Base-by-base conservation (phyloP, 176 grass and related monocot species). In the Triticum monococcum region DNA sequence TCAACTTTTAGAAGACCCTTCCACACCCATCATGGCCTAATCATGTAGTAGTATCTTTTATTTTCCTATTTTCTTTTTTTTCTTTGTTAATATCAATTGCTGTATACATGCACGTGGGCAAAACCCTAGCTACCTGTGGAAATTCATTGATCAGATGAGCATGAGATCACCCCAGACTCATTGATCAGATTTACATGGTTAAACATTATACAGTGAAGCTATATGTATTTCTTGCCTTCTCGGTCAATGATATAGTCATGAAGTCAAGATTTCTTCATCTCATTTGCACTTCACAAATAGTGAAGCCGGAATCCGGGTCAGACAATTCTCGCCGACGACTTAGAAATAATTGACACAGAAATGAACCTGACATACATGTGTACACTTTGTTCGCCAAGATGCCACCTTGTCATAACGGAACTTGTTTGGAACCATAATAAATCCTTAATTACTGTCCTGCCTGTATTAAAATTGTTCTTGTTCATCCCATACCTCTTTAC, bases 1-100 rank as follows among this genome's bases (percentile, higher is more conserved):
- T 64, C 66, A 43, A 63, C 86, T 91, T 91, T 90, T 84, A 7
- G 32, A 88, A 40, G 63, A 80, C 56, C 65, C 85, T 88, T 88
- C 86, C 64, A 78, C 13, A 26, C 28, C 40, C 90, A 88, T 88
- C 78, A 88, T 88, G 40, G 65, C 64, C 64, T 85, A 88, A 88
- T 88, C 90, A 88, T 88, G 48, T 52, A 50, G 48, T 52, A 52
- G 14, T 52, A 18, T 68, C 31, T 33, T 33, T 20, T 20, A 65
- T 62, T 85, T 63, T 23, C 24, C 35, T 38, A 9, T 54, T 54
- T 5, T 54, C 4, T 3, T 80, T 75, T 48, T 72, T 45, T 45
- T 2, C 4, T 48, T 48, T 48, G 3, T 41, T 26, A 26, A 48
- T 74, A 17, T 48, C 12, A 17, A 26, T 59, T 57, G 52, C 6